These are phyloP conservation scores for Sporothrix dimorphospora DNA, from an alignment of 2,329 filamentous ascomycete genomes.

Conservation along the genomic window DNA sequence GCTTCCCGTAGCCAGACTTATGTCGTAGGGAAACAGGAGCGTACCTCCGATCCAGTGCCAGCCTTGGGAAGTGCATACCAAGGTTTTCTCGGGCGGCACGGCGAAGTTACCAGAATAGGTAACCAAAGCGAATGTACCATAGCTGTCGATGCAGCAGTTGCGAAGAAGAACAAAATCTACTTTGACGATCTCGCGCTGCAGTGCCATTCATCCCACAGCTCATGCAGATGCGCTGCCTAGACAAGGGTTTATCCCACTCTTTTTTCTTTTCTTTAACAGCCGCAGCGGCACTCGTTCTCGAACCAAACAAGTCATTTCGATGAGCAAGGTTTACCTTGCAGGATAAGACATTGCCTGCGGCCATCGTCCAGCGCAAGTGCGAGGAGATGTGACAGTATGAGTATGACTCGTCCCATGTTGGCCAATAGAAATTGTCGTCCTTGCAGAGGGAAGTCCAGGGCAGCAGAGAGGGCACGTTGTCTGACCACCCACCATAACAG, in stretches of 20 bases:
- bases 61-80: too few relatives aligned
- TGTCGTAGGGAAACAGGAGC: too few relatives aligned
- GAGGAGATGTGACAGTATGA: not conserved
- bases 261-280: too few relatives aligned
- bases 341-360: not conserved
- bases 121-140: not conserved
- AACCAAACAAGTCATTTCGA: too few relatives aligned
- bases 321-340: too few relatives aligned
- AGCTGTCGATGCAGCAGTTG: not conserved
- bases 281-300: too few relatives aligned
- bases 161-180: not conserved
- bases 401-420: not conserved
- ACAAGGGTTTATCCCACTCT: too few relatives aligned
- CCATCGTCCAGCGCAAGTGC: not conserved
- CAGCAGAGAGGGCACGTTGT: not conserved
- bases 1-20: too few relatives aligned
- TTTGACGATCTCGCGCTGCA: too few relatives aligned
- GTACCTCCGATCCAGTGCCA: too few relatives aligned
- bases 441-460: not conserved
- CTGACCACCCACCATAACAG: not conserved
- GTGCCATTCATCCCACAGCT: not conserved
- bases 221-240: too few relatives aligned
- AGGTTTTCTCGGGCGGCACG: not conserved
- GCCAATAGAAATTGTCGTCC: not conserved
- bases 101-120: not conserved